Percentiles rank a stretch among this genome's conserved stretches.
Evolutionary conservation across 805 yeast genomes (phyloP).

Genomic region (Starmerella geochares): DNA sequence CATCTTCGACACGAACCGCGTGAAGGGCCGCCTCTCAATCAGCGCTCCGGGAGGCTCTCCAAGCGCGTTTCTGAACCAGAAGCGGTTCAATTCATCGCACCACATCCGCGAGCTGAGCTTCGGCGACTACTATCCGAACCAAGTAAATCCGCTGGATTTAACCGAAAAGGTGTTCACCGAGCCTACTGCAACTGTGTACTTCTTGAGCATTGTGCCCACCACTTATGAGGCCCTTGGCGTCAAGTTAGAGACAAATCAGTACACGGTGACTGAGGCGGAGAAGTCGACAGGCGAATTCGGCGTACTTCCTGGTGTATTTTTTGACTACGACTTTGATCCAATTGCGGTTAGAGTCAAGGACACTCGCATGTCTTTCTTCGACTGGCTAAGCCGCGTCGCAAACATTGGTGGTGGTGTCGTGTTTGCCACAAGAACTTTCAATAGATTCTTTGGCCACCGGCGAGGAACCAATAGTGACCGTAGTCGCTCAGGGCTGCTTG

Average conservation of each 20-base stretch:
- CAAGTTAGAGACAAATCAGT: conserved; percentile 71
- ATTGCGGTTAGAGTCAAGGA: conserved; percentile 61
- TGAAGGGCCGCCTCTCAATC: conserved; percentile 74
- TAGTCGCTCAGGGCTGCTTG: conserved; percentile 13
- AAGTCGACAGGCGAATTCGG: conserved; percentile 7
- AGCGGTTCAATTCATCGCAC: conserved; percentile 66
- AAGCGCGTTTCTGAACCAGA: background rate
- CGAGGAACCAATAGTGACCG: background rate
- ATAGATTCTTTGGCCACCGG: background rate
- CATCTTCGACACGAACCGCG: conserved; percentile 70
- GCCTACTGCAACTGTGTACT: conserved; percentile 48
- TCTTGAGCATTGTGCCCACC: conserved; percentile 75
- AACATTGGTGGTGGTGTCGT: conserved; percentile 77
- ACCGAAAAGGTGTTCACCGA: conserved; percentile 47
- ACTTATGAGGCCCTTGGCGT: conserved; percentile 52
- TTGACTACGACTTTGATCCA: conserved; percentile 84
- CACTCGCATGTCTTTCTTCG: conserved; percentile 61
- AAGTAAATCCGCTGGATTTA: conserved; percentile 78
- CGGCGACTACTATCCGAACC: conserved; percentile 79
- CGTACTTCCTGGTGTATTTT: conserved; percentile 61
- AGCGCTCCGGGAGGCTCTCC: conserved; percentile 24
- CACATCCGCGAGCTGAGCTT: conserved; percentile 76
- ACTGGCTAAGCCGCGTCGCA: conserved; percentile 64
- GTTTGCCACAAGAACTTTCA: conserved; percentile 14
- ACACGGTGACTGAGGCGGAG: conserved; percentile 37